Conservation (phyloP, 2,329 filamentous ascomycete species). For the Aspergillus sp. region DNA sequence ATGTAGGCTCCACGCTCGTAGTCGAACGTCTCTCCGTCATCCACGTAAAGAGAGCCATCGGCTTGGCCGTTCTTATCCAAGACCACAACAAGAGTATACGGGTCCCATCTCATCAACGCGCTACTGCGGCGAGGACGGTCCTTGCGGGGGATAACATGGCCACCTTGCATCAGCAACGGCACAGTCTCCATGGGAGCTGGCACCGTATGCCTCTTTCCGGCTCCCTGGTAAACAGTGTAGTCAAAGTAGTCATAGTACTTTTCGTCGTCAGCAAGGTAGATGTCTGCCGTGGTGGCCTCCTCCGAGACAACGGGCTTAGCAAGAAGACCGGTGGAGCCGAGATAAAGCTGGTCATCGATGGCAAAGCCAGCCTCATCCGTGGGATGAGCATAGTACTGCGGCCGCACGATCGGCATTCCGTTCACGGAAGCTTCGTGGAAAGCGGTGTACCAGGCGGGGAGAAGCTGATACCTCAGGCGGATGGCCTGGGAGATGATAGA, state of each 20-base stretch:
- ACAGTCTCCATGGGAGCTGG: constrained; percentile 81
- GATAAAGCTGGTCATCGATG: constrained; percentile 90
- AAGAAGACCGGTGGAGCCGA: constrained; percentile 86
- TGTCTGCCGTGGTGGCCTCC: constrained; percentile 69
- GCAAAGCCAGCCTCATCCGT: constrained; percentile 81
- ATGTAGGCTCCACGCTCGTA: constrained; percentile 85
- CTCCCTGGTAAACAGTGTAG: constrained; percentile 72
- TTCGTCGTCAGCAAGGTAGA: constrained; percentile 87
- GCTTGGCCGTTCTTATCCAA: constrained; percentile 70
- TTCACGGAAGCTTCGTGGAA: constrained; percentile 85
- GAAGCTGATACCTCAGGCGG: constrained; percentile 81
- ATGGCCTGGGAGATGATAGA: constrained; percentile 85
- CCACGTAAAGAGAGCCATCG: constrained; percentile 80
- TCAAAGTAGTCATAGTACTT: constrained; percentile 96
- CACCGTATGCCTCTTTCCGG: constrained; percentile 70
- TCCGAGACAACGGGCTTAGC: constrained; percentile 86
- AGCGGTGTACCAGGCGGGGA: constrained; percentile 95
- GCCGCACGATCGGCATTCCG: constrained; percentile 83
- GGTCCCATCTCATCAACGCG: constrained; percentile 88
- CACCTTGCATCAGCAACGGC: constrained; percentile 87
- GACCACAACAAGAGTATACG: constrained; percentile 85
- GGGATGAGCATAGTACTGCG: constrained; percentile 92
- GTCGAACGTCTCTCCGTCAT: constrained; percentile 92
- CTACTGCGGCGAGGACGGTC: constrained; percentile 84
- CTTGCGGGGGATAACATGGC: constrained; percentile 86